Base-by-base conservation (phyloP, 202 grass and related monocot genomes). In the Bolboschoenoplectus hybrid region DNA sequence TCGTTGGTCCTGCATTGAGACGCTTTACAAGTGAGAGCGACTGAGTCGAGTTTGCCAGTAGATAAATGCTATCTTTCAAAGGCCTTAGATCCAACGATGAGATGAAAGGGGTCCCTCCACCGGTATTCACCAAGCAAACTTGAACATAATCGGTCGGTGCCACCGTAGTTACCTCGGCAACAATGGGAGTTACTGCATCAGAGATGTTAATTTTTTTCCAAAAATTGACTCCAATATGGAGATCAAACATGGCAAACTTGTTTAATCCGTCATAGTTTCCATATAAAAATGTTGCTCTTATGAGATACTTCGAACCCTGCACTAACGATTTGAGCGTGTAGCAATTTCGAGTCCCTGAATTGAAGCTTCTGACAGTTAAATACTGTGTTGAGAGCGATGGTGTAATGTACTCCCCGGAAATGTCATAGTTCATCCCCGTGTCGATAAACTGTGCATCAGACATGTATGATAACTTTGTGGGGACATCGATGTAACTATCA, bases 41-140 rank as follows among this genome's bases (percentile, higher is more conserved):
- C 82, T 92, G 94, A 2, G 47, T 87, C 1, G 62, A 65, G 56
- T 90, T 93, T 8, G 35, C 88, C 0, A 58, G 68, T 0, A 84
- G 87, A n/a, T 97, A 97, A 6, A 97, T 77, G 14, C 7, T 44
- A 9, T 2, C 81, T 19, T 92, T 87, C 9, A 97, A 67, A 0
- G 87, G 90, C 87, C 94, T 86, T 14, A 92, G 56, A 1, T 87
- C 87, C 13, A 97, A 73, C 1, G 58, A 35, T 3, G 94, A 90
- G 7, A 93, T 88, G 69, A 97, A 97, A 0, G 91, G 91, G 5
- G 80, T 90, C 0, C 89, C 90, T 13, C 12, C 2, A 52, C 83
- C 77, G 1, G 50, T 88, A 39, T 88, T 88, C 2, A 83, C 83
- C 41, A 91, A 74, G 63, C 89, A 91, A 64, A 91, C 78, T 20